phyloP scores from a whole-genome alignment of 1,284 basidiomycete genomes.

The Leccinum solheimii region DNA sequence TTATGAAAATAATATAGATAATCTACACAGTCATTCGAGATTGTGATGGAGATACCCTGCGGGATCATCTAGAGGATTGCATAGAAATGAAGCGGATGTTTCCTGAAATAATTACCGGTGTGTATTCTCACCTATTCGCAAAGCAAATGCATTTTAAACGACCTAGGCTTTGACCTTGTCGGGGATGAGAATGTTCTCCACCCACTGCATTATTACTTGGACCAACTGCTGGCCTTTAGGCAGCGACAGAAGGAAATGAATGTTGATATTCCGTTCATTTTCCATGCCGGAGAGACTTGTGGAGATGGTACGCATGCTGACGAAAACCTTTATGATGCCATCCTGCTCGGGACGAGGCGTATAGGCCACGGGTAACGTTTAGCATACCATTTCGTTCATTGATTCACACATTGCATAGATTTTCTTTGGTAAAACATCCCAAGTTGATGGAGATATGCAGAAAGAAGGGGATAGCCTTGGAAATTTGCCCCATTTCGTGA shows the following conservation, averaged over 20 bases:
- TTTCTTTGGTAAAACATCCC: conserved; percentile 70
- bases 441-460: conserved; percentile 66
- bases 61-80: conserved; percentile 72
- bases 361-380: conserved; percentile 73
- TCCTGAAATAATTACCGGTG: conserved; percentile 70
- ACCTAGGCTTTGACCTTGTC: conserved; percentile 75
- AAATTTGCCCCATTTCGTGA: conserved; percentile 73
- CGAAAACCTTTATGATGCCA: conserved; percentile 76
- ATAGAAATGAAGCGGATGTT: conserved; percentile 72
- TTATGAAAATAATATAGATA: conserved; percentile 43
- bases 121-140: conserved; percentile 9
- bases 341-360: conserved; percentile 72
- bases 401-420: background rate
- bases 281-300: conserved; percentile 79
- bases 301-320: conserved; percentile 72
- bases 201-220: conserved; percentile 66
- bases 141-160: background rate
- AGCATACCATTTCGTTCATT: background rate
- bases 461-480: conserved; percentile 62
- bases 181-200: conserved; percentile 68
- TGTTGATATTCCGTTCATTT: conserved; percentile 73
- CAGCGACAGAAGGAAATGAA: conserved; percentile 55
- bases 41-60: conserved; percentile 57
- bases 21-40: conserved; percentile 70
- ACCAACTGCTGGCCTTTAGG: conserved; percentile 61